Percentiles rank a stretch among this genome's conserved stretches.
These are phyloP conservation scores for Pseudonitzschia multiseries DNA, from an alignment of 108 stramenopile genomes.

Conservation along the genomic window DNA sequence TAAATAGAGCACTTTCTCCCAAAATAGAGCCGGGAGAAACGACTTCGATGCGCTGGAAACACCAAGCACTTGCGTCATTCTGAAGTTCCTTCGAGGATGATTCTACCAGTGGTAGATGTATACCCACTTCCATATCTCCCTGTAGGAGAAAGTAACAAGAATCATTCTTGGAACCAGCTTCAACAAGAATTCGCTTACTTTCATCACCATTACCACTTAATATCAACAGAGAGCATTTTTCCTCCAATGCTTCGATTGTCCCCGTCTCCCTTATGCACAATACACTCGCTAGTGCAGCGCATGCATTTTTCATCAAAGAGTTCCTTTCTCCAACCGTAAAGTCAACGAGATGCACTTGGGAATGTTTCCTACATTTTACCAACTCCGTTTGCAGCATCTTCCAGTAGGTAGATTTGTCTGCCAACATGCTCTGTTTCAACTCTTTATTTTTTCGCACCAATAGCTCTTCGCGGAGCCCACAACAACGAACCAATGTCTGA, in stretches of 20 bases:
- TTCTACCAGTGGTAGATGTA: constrained; percentile 3
- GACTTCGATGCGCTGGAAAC: constrained; percentile 20
- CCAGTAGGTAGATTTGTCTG: constrained; percentile 6
- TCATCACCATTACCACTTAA: constrained; percentile 1
- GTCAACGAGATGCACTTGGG: neutral
- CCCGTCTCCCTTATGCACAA: neutral
- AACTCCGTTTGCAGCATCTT: neutral
- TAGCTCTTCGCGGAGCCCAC: constrained; percentile 43
- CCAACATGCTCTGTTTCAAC: neutral
- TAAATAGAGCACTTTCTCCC: constrained; percentile 41
- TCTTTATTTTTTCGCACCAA: constrained; percentile 19
- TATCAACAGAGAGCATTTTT: constrained; percentile 2
- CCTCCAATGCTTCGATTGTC: constrained; percentile 12
- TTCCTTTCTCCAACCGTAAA: neutral
- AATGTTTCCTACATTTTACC: neutral
- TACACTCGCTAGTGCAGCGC: neutral
- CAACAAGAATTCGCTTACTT: constrained; percentile 9
- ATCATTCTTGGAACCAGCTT: constrained; percentile 17
- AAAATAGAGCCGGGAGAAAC: constrained; percentile 36
- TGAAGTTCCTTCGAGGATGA: constrained; percentile 6
- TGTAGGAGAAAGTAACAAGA: constrained; percentile 25
- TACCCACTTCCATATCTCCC: constrained; percentile 30
- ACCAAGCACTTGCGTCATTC: constrained; percentile 2
- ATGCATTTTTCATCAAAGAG: constrained; percentile 9
- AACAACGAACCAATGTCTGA: constrained; percentile 42